Base-by-base conservation (phyloP, 2,329 filamentous ascomycete genomes). In the Colletotrichum orchidophilum region DNA sequence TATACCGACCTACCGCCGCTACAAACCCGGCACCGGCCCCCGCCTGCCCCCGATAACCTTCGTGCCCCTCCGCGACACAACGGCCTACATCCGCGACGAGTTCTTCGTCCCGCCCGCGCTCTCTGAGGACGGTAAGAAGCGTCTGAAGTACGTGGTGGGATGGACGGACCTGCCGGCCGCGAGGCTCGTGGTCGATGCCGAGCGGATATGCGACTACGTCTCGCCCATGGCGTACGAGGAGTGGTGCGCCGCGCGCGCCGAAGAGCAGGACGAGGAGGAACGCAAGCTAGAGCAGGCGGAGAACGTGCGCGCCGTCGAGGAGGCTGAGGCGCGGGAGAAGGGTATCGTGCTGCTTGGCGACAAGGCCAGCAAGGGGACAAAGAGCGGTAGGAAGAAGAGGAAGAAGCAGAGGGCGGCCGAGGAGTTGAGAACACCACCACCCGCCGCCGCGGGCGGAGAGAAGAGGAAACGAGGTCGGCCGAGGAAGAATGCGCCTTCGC, bases 21-120 rank as follows among this genome's bases (percentile, higher is more conserved):
- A 89, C 74, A 77, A 80, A 1, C 83, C 83, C 3, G 85, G 85
- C 42, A 83, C 83, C 8, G 85, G 86, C 0, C 88, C 88, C 0
- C 80, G 84, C 0, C 78, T 86, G 2, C 83, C 83, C 3, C 84
- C 83, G 11, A 79, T 90, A 18, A 77, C 81, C n/a, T 78, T 90
- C 7, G 77, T 85, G 3, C 87, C 85, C 3, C 77, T 81, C 1
- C 78, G 83, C 75, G 86, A 90, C 74, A 84, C 85, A 53, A 85
- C 85, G 9, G 88, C 87, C n/a, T 88, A 86, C 75, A 91, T 92
- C 52, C 77, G 87, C 72, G 85, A 87, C 58, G 85, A 87, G 74
- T 81, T 87, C 35, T 79, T 89, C 8, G 79, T 87, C 0, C 83
- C 86, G 49, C 75, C 26, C 73, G 75, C 59, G 75, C 78, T 26